Conservation (phyloP, 2,329 filamentous ascomycete genomes). For the Cordyceps tenuipes region DNA sequence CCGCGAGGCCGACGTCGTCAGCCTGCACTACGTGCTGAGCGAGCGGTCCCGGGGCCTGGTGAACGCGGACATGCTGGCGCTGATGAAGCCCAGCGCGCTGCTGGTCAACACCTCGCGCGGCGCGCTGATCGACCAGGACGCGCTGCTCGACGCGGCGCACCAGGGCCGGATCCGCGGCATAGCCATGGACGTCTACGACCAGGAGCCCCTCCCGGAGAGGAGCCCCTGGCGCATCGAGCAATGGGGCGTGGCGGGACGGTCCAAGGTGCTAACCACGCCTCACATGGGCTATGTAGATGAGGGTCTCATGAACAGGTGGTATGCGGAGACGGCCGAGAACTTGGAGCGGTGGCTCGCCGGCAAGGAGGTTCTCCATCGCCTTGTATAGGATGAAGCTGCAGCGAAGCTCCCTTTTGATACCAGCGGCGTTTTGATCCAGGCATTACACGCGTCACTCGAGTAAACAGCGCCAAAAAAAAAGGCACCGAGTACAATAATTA, state of each 20-base stretch:
- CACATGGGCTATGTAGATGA: conserved; percentile 69
- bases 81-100: conserved; percentile 54
- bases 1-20: conserved; percentile 53
- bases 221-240: conserved; percentile 58
- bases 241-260: conserved; percentile 55
- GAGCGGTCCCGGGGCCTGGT: conserved; percentile 55
- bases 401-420: background rate
- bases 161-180: conserved; percentile 54
- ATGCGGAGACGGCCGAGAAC: conserved; percentile 57
- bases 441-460: background rate
- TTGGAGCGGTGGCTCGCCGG: conserved; percentile 41
- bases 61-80: conserved; percentile 42
- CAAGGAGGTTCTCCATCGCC: conserved; percentile 15
- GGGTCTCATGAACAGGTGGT: conserved; percentile 56
- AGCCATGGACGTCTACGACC: conserved; percentile 65
- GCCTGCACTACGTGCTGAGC: conserved; percentile 59
- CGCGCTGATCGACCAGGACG: conserved; percentile 58
- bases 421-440: background rate
- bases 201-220: conserved; percentile 58
- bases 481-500: background rate
- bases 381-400: background rate
- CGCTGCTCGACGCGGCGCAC: conserved; percentile 50
- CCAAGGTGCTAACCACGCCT: conserved; percentile 55
- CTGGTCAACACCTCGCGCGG: conserved; percentile 68
- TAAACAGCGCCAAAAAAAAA: background rate